Evolutionary conservation across 495 filamentous ascomycete species (phyloP).

Genomic region (Podospora australis): DNA sequence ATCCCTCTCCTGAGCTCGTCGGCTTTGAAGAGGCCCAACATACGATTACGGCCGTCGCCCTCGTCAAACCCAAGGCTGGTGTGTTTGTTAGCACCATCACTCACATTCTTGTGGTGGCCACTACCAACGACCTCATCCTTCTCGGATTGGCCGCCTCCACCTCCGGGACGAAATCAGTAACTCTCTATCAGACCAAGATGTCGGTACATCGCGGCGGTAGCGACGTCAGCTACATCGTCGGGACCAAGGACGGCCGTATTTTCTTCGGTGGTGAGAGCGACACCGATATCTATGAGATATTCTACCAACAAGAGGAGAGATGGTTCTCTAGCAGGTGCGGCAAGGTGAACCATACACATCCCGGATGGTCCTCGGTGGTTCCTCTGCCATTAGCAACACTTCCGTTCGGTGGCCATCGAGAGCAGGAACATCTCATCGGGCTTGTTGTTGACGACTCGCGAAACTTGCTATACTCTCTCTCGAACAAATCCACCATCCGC

Average conservation of each 20-base stretch:
- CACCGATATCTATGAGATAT: slow-evolving; percentile 84
- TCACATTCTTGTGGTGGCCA: slow-evolving; percentile 83
- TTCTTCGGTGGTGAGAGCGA: slow-evolving; percentile 81
- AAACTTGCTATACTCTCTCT: slow-evolving; percentile 84
- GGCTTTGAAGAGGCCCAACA: slow-evolving; percentile 86
- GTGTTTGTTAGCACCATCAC: slow-evolving; percentile 82
- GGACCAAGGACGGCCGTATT: slow-evolving; percentile 75
- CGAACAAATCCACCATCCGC: slow-evolving; percentile 73
- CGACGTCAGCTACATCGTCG: slow-evolving; percentile 68
- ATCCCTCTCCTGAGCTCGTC: slow-evolving; percentile 77
- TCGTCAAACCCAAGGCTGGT: slow-evolving; percentile 68
- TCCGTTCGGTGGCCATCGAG: slow-evolving; percentile 19
- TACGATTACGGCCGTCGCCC: slow-evolving; percentile 75
- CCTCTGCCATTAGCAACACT: slow-evolving; percentile 42
- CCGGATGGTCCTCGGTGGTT: slow-evolving; percentile 63
- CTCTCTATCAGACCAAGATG: slow-evolving; percentile 82
- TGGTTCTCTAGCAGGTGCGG: slow-evolving; percentile 84
- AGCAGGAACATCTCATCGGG: slow-evolving; percentile 57
- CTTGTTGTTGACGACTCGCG: slow-evolving; percentile 85
- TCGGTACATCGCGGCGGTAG: slow-evolving; percentile 58
- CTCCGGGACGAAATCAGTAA: slow-evolving; percentile 61
- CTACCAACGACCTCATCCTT: slow-evolving; percentile 72
- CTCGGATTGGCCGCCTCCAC: slow-evolving; percentile 65
- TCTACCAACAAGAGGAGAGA: slow-evolving; percentile 91
- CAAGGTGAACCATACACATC: slow-evolving; percentile 79